Base-by-base conservation (phyloP, 805 yeast genomes). In the Zygosaccharomyces bisporus region DNA sequence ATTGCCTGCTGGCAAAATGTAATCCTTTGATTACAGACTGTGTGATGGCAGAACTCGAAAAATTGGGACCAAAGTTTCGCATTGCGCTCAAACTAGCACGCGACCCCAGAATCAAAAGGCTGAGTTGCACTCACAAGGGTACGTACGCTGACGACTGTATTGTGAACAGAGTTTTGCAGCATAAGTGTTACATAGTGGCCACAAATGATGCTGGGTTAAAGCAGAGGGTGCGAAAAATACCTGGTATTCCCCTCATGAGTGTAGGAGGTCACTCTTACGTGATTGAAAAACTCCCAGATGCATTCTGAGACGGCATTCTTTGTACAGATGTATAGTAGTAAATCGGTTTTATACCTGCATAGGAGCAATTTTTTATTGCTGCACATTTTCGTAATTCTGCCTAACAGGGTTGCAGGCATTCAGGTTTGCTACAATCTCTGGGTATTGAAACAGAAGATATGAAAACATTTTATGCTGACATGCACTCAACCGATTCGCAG, bases 131-230 rank as follows among this genome's bases (percentile, higher is more conserved):
- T 8, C 99, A 93, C 61, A 86, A 84, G 56, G 99, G 99, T 23
- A 91, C 96, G 0, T 93, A 93, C 72, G 99, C 99, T 21, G 99
- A 93, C 79, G 99, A 93, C 67, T 93, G 99, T 66, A 64, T 93
- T 6, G 98, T 93, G 13, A 81, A 85, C 63, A 75, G 99, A 56
- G 95, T 93, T 5, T 76, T 91, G 64, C 97, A 91, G 60, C 98
- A 93, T 69, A 93, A 93, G 64, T 93, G 99, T 68, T 93, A 80
- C 60, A 90, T 93, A 44, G 97, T 93, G 29, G 99, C 99, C 39
- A 91, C 98, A 1, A 93, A 91, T 63, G 99, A 93, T 80, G 97
- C 96, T 10, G 98, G 91, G 57, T 72, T 93, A 62, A 93, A 93
- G 63, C 81, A 96, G 60, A 77, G 99, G 66, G 78, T 93, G 24